Conservation (phyloP, 1,284 basidiomycete species). For the Earliella scabrosa region DNA sequence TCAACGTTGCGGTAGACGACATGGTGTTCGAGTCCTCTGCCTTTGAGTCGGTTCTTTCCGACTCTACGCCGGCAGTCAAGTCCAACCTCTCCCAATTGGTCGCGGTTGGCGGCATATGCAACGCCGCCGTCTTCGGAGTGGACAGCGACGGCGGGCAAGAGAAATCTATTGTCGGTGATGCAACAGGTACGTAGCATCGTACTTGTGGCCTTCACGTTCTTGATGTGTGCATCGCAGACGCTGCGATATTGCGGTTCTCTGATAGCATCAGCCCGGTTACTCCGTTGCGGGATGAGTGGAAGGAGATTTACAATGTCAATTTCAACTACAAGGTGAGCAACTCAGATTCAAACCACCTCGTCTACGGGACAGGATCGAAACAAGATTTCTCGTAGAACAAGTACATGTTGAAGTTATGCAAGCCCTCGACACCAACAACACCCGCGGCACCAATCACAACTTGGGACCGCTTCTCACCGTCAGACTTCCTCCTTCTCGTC, state of each 20-base stretch:
- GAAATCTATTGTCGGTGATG: slow-evolving; percentile 59
- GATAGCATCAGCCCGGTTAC: slow-evolving; percentile 41
- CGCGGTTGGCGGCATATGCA: slow-evolving; percentile 59
- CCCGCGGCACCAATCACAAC: slow-evolving; percentile 27
- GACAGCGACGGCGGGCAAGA: slow-evolving; percentile 37
- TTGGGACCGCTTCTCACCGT: slow-evolving; percentile 37
- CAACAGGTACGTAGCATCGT: slow-evolving; percentile 48
- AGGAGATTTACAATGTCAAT: slow-evolving; percentile 41
- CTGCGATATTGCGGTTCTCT: slow-evolving; percentile 60
- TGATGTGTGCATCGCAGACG: slow-evolving; percentile 39
- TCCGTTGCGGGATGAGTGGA: slow-evolving; percentile 32
- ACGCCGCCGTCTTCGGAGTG: slow-evolving; percentile 56
- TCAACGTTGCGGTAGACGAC: slow-evolving; percentile 42
- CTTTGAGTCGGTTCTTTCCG: slow-evolving; percentile 6
- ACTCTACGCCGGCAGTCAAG: not conserved
- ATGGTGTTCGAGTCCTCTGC: slow-evolving; percentile 38
- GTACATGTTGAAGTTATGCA: slow-evolving; percentile 53
- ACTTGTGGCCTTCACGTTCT: not conserved
- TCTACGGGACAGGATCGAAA: no score
- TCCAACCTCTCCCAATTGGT: slow-evolving; percentile 35
- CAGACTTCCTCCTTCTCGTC: slow-evolving; percentile 46
- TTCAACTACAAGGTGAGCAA: slow-evolving; percentile 54
- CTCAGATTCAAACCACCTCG: no score
- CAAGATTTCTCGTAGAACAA: slow-evolving; percentile 46
- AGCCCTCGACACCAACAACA: slow-evolving; percentile 17